Base-by-base conservation (phyloP, 1,284 basidiomycete species). In the Tremellales sp. region DNA sequence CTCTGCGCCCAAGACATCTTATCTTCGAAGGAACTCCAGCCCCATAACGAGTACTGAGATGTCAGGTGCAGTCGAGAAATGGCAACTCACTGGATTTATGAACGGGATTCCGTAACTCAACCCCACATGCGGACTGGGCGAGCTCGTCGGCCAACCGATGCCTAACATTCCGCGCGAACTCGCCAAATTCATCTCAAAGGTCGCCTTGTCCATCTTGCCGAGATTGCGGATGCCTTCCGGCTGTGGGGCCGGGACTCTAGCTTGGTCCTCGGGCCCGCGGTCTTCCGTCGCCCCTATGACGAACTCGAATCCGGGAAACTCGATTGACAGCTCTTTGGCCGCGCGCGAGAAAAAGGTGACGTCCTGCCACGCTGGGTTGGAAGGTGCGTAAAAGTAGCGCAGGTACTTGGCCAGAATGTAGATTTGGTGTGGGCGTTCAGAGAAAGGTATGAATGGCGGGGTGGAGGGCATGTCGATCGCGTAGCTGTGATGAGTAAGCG, bases 301-400 rank as follows among this genome's bases (percentile, higher is more conserved):
- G 38, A 61, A 61, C 43, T 61, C 53, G 24, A 61, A 57, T 21
- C 53, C 57, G 2, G 54, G 53, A 40, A 55, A 61, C 43, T 58
- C 55, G 12, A 36, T 19, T 5, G 35, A 31, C 4, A 61, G 48
- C 24, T 59, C 55, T 2, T 33, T 18, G 18, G 40, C 42, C 12
- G 48, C 55, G n/a, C 44, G 48, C 27, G 45, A 25, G 24, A 48
- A 58, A 27, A 47, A 54, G 6, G 27, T 39, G 26, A 12, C 27
- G 13, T 47, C 45, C 29, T 45, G 43, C 51, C 51, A 53, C 18
- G 43, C 47, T 12, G 47, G 47, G 18, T 48, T 49, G 3, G 47
- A 25, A 12, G 34, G 21, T 32, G 35, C 33, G 43, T 54, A 51
- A 37, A 61, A 58, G 46, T 55, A 58, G 36, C 47, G 36, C n/a